These are phyloP conservation scores for Galerina marginata DNA, from an alignment of 768 basidiomycete species.

Conservation along the genomic window DNA sequence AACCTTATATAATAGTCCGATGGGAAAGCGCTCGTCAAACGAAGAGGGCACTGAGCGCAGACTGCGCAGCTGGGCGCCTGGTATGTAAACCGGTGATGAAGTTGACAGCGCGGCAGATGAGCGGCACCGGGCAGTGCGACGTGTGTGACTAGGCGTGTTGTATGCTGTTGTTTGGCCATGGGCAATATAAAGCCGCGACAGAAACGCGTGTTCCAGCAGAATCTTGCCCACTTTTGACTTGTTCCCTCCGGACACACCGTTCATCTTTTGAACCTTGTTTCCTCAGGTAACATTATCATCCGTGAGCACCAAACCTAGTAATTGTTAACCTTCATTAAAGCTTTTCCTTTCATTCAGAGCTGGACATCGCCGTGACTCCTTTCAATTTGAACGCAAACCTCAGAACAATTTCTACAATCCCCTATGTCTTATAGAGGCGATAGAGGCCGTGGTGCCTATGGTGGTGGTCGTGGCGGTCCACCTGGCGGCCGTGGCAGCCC, in stretches of 20 bases:
- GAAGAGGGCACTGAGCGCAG: no score
- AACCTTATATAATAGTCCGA: no score
- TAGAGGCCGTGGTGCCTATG: conserved; percentile 39
- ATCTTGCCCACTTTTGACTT: conserved; percentile 25
- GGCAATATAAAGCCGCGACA: conserved; percentile 1
- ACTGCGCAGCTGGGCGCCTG: no score
- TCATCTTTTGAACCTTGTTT: conserved; percentile 31
- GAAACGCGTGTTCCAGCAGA: conserved; percentile 8
- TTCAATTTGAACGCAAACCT: not conserved
- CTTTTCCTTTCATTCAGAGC: conserved; percentile 8
- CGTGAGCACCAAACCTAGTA: conserved; percentile 7
- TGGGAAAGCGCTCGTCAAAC: no score
- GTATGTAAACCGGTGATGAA: no score
- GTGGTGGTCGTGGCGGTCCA: conserved; percentile 34
- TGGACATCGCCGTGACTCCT: conserved; percentile 2
- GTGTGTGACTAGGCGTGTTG: not conserved
- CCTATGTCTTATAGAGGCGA: conserved; percentile 37
- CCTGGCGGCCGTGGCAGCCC: conserved; percentile 29
- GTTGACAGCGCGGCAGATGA: no score
- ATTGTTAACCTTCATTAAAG: not conserved
- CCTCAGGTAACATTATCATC: conserved; percentile 30
- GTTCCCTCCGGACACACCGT: conserved; percentile 31
- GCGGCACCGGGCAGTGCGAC: no score
- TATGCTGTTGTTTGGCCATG: conserved; percentile 13
- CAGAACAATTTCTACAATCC: not conserved